Evolutionary conservation across 106 monocot genomes (phyloP).

Genomic region (Vanilla planifolia): DNA sequence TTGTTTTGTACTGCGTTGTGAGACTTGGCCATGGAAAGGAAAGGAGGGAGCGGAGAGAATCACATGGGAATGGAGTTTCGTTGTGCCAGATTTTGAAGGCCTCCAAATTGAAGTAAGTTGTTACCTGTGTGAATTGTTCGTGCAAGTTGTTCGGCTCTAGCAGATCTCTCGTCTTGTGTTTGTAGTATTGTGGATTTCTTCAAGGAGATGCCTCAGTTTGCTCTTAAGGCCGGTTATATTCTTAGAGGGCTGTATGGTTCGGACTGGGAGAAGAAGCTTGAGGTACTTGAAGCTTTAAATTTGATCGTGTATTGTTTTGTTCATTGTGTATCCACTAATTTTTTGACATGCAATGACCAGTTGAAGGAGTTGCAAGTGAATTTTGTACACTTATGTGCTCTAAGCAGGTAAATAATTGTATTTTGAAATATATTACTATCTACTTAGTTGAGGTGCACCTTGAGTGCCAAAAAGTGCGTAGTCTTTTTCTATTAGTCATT

Average conservation of each 20-base stretch:
- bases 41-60: constrained; percentile 24
- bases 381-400: constrained; percentile 68
- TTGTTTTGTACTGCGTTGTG: constrained; percentile 66
- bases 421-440: not conserved
- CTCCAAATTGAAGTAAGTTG: constrained; percentile 56
- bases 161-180: not conserved
- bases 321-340: constrained; percentile 2
- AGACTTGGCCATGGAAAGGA: constrained; percentile 36
- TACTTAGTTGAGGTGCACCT: too few species aligned
- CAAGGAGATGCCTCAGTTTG: constrained; percentile 88
- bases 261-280: constrained; percentile 83
- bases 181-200: constrained; percentile 76
- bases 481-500: too few species aligned
- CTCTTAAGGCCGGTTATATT: constrained; percentile 65
- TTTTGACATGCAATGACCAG: constrained; percentile 16
- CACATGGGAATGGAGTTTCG: constrained; percentile 30
- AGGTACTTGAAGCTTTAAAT: constrained; percentile 37
- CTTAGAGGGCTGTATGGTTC: constrained; percentile 60
- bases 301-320: not conserved
- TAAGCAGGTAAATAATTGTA: constrained; percentile 50
- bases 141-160: not conserved
- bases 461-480: too few species aligned
- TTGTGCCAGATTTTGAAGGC: constrained; percentile 71
- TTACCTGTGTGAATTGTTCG: constrained; percentile 2
- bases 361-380: constrained; percentile 77